These are phyloP conservation scores for Rhizopogon salebrosus DNA, from an alignment of 768 basidiomycete genomes.

Conservation along the genomic window DNA sequence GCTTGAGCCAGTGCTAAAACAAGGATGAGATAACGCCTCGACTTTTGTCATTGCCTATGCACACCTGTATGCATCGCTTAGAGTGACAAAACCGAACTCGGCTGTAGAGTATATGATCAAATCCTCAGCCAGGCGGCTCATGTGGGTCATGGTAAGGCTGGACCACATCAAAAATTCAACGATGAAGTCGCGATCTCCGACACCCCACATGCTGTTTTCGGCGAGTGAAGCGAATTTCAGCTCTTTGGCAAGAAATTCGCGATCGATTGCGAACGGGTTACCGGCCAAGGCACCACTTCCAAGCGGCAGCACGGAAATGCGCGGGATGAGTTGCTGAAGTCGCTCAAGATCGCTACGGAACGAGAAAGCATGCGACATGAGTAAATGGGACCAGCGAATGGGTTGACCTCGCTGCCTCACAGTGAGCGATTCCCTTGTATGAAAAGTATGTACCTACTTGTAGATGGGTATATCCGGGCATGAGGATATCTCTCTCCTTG, in stretches of 20 bases:
- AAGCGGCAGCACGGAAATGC: constrained; percentile 89
- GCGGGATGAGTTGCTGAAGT: constrained; percentile 76
- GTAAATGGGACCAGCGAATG: constrained; percentile 96
- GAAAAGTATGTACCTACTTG: constrained; percentile 52
- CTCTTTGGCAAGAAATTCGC: constrained; percentile 87
- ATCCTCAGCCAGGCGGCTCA: constrained; percentile 94
- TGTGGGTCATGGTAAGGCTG: constrained; percentile 86
- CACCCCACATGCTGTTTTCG: constrained; percentile 96
- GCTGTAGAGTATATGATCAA: constrained; percentile 94
- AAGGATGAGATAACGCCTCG: neutral
- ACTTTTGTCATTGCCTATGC: constrained; percentile 11
- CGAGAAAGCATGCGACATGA: constrained; percentile 92
- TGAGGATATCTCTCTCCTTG: constrained; percentile 82
- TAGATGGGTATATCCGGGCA: constrained; percentile 97
- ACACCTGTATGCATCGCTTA: constrained; percentile 96
- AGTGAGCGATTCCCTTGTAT: neutral
- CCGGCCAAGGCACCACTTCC: constrained; percentile 95
- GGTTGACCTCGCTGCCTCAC: constrained; percentile 86
- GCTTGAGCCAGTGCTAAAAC: constrained; percentile 86
- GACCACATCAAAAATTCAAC: constrained; percentile 98
- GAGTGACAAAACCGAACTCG: constrained; percentile 94
- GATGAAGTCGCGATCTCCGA: constrained; percentile 95
- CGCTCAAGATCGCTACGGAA: constrained; percentile 88
- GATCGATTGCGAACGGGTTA: constrained; percentile 91
- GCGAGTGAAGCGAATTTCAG: constrained; percentile 85